A percentile compares a stretch with the other conserved stretches of the same genome.
Conservation (phyloP, 495 filamentous ascomycete species). For the Xylona heveae region DNA sequence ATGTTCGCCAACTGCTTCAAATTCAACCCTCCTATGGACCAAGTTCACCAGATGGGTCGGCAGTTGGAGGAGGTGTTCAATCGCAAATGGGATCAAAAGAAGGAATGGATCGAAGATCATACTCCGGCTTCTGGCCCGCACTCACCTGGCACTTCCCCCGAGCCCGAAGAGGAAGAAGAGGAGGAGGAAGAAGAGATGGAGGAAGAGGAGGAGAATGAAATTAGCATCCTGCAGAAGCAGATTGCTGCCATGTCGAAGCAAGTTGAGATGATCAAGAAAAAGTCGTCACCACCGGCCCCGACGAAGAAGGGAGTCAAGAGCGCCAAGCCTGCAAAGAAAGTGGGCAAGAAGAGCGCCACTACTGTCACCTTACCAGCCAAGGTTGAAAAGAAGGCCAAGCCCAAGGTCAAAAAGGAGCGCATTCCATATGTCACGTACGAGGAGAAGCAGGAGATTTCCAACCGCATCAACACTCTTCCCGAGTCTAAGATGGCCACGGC, state of each 20-base stretch:
- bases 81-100: constrained; percentile 47
- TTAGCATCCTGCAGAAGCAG: constrained; percentile 43
- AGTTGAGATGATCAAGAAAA: constrained; percentile 38
- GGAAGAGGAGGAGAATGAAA: constrained; percentile 41
- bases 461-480: constrained; percentile 52
- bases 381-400: constrained; percentile 28
- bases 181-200: constrained; percentile 49
- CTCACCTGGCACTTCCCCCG: constrained; percentile 23
- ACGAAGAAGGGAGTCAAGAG: constrained; percentile 23
- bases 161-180: constrained; percentile 36
- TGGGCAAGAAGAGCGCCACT: constrained; percentile 23
- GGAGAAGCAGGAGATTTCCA: constrained; percentile 74
- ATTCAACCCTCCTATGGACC: constrained; percentile 70
- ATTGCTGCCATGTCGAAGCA: constrained; percentile 36
- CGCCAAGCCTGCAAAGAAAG: constrained; percentile 24
- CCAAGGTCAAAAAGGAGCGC: constrained; percentile 27
- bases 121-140: constrained; percentile 31
- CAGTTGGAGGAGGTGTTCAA: constrained; percentile 53
- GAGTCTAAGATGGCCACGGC: constrained; percentile 53
- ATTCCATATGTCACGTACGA: constrained; percentile 33
- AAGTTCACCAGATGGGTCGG: constrained; percentile 46
- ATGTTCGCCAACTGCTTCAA: constrained; percentile 81
- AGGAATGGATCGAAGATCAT: constrained; percentile 54
- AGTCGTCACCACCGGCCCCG: constrained; percentile 34
- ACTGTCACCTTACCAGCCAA: constrained; percentile 14